Evolutionary conservation across 2,329 filamentous ascomycete species (phyloP).

Genomic region (Fusarium camptoceras): DNA sequence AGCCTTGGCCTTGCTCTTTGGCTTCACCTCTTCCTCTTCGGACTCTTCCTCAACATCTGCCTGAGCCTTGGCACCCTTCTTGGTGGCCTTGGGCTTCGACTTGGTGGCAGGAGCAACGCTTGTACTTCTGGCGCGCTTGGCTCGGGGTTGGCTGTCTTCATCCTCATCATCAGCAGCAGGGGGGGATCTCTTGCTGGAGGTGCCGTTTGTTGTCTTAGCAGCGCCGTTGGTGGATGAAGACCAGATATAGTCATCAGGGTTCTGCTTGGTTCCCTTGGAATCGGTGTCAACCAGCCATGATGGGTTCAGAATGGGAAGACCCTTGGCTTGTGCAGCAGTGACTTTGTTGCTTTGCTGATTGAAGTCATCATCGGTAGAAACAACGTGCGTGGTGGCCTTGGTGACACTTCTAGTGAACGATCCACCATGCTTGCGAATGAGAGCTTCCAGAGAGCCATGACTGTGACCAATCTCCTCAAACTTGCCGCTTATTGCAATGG

Average conservation of each 20-base stretch:
- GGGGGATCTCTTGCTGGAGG: conserved; percentile 46
- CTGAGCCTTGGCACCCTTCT: conserved; percentile 43
- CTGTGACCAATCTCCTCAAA: conserved; percentile 67
- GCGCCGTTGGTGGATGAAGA: conserved; percentile 43
- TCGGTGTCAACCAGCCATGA: conserved; percentile 73
- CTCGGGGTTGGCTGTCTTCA: conserved; percentile 44
- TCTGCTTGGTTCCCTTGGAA: conserved; percentile 41
- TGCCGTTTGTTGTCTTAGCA: conserved; percentile 32
- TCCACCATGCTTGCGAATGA: conserved; percentile 63
- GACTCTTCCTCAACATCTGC: conserved; percentile 40
- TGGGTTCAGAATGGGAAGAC: conserved; percentile 66
- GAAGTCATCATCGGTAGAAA: conserved; percentile 66
- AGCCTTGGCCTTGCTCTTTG: conserved; percentile 27
- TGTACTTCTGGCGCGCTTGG: conserved; percentile 1
- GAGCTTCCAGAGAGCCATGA: conserved; percentile 59
- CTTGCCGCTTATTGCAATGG: conserved; percentile 70
- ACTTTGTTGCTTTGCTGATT: conserved; percentile 64
- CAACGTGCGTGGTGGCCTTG: conserved; percentile 65
- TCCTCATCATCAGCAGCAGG: conserved; percentile 41
- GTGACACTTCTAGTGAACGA: conserved; percentile 60
- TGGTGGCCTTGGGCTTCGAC: conserved; percentile 9
- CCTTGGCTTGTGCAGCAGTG: conserved; percentile 58
- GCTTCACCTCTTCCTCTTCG: conserved; percentile 45
- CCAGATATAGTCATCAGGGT: conserved; percentile 46
- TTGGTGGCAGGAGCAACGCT: neutral